Conservation (phyloP, 2,329 filamentous ascomycete genomes). For the Trichoderma sp. region DNA sequence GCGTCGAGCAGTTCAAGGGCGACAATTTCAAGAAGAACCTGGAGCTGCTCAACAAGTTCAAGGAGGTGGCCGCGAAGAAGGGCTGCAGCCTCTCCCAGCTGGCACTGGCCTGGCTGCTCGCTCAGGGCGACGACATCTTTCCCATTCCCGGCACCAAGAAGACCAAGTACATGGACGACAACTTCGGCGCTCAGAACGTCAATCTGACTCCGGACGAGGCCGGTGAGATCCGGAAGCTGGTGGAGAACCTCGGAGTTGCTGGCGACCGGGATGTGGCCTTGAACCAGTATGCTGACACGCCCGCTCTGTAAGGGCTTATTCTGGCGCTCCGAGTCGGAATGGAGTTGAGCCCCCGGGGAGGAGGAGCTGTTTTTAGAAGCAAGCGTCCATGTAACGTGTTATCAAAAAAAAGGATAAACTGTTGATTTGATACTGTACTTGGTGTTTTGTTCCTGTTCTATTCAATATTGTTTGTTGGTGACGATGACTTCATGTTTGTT, state of each 20-base stretch:
- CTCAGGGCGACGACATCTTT: slow-evolving; percentile 61
- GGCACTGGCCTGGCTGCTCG: slow-evolving; percentile 63
- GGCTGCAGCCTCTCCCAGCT: slow-evolving; percentile 57
- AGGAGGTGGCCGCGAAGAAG: slow-evolving; percentile 54
- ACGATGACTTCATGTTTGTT: neutral
- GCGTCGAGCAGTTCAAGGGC: slow-evolving; percentile 23
- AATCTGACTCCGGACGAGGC: slow-evolving; percentile 26
- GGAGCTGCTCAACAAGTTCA: slow-evolving; percentile 51
- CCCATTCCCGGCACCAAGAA: slow-evolving; percentile 58
- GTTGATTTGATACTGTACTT: too few species aligned
- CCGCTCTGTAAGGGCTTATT: neutral
- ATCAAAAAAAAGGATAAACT: neutral
- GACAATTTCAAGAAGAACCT: slow-evolving; percentile 48
- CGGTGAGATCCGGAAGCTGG: slow-evolving; percentile 6
- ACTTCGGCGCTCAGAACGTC: slow-evolving; percentile 39
- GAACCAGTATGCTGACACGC: slow-evolving; percentile 8
- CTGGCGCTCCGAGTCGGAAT: neutral
- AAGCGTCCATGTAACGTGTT: neutral
- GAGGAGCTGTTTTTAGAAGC: neutral
- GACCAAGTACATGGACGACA: slow-evolving; percentile 50
- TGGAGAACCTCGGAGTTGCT: slow-evolving; percentile 8
- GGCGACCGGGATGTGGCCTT: neutral
- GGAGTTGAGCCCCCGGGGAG: neutral
- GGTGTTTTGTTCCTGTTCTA: too few species aligned
- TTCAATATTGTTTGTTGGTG: too few species aligned